Percentiles rank a stretch among this genome's conserved stretches.
phyloP scores from a whole-genome alignment of 176 grass and related monocot genomes.

The Luzula sylvatica region DNA sequence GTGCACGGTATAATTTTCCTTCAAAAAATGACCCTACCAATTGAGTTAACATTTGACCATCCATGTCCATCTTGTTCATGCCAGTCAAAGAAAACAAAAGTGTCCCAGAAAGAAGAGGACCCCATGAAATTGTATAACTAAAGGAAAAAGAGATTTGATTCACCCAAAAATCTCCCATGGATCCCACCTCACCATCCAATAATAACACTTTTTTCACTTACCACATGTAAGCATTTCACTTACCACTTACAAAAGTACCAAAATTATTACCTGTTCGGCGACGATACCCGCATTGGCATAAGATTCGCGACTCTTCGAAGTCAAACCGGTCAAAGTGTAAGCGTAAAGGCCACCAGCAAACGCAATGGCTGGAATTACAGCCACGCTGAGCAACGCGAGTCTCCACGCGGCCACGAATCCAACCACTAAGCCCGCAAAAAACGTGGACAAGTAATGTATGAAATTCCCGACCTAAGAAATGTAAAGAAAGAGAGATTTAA shows the following conservation, averaged over 20 bases:
- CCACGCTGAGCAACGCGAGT: slow-evolving; percentile 84
- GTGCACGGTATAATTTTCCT: too few relatives aligned
- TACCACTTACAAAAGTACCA: too few relatives aligned
- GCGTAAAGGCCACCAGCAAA: slow-evolving; percentile 99
- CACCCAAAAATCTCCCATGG: not conserved
- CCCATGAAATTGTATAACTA: not conserved
- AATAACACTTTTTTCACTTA: too few relatives aligned
- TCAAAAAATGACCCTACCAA: too few relatives aligned
- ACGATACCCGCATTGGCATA: slow-evolving; percentile 93
- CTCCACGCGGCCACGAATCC: slow-evolving; percentile 84
- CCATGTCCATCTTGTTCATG: not conserved
- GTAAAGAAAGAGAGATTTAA: too few relatives aligned
- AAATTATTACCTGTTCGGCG: slow-evolving; percentile 71
- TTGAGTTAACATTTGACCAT: slow-evolving; percentile 19
- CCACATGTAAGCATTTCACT: too few relatives aligned
- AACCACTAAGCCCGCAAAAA: slow-evolving; percentile 79
- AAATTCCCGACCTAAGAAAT: slow-evolving; percentile 59
- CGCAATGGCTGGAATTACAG: slow-evolving; percentile 87
- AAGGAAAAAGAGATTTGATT: not conserved
- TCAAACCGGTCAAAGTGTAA: slow-evolving; percentile 87
- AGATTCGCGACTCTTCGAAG: slow-evolving; percentile 86
- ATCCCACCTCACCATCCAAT: not conserved
- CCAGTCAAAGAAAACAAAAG: slow-evolving; percentile 22
- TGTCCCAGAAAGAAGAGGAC: slow-evolving; percentile 9
- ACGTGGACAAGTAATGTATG: slow-evolving; percentile 88